phyloP scores from a whole-genome alignment of 2,329 filamentous ascomycete genomes.

The Colletotrichum sp. region DNA sequence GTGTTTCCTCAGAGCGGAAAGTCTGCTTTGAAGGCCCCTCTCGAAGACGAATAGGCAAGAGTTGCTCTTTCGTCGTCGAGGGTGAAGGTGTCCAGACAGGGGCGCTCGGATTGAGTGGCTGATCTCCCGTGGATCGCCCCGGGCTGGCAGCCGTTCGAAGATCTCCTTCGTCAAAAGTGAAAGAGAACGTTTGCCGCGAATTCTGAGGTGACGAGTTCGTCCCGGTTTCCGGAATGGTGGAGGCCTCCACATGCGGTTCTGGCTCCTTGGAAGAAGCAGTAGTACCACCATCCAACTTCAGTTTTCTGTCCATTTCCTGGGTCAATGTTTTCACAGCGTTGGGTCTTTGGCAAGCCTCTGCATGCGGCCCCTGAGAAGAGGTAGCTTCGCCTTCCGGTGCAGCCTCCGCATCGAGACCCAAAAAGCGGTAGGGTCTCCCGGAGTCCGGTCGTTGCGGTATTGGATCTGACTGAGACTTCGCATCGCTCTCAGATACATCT shows the following conservation, averaged over 20 bases:
- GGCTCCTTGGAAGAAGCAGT: background rate
- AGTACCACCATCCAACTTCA: background rate
- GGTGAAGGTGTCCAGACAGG: background rate
- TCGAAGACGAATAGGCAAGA: background rate
- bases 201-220: rapidly evolving
- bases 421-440: too few relatives aligned
- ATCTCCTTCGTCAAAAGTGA: background rate
- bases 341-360: rapidly evolving
- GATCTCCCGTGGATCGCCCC: rapidly evolving
- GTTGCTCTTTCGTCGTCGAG: background rate
- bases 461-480: background rate
- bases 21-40: rapidly evolving
- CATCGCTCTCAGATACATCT: background rate
- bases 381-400: rapidly evolving
- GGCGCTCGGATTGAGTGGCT: background rate
- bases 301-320: rapidly evolving
- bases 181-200: rapidly evolving
- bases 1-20: rapidly evolving
- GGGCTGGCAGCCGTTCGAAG: rapidly evolving
- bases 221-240: background rate
- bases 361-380: rapidly evolving
- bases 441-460: rapidly evolving
- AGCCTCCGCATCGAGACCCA: too few relatives aligned
- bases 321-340: rapidly evolving
- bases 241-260: rapidly evolving